Conservation (phyloP, 257 asterid species). For the Scutellaria baicalensis region DNA sequence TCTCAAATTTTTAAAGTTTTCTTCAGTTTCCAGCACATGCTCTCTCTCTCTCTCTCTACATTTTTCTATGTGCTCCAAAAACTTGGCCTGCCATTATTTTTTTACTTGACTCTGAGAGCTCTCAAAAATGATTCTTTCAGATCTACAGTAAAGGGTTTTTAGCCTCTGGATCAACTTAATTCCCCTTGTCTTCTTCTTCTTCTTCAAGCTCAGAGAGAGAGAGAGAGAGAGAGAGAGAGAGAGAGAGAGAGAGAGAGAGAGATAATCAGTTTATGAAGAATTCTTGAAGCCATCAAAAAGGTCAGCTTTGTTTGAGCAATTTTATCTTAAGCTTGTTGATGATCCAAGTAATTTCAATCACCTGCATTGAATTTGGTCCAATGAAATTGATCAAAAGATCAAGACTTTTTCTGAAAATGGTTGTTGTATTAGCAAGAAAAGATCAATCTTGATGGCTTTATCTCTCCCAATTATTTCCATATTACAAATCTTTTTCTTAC, state of each 20-base stretch:
- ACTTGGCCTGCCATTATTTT: slow-evolving; percentile 11
- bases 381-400: too few relatives aligned
- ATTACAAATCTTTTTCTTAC: neutral
- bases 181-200: slow-evolving; percentile 14
- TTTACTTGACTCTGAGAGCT: slow-evolving; percentile 29
- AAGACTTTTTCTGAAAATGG: too few relatives aligned
- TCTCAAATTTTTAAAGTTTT: neutral
- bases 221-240: too few relatives aligned
- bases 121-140: slow-evolving; percentile 33
- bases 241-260: too few relatives aligned
- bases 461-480: neutral
- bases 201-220: neutral
- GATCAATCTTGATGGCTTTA: slow-evolving; percentile 5
- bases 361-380: neutral
- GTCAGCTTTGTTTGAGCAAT: slow-evolving; percentile 15
- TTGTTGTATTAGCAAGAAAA: too few relatives aligned
- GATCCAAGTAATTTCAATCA: neutral
- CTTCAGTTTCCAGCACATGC: slow-evolving; percentile 37
- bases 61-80: slow-evolving; percentile 39
- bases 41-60: slow-evolving; percentile 38
- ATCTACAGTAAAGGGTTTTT: slow-evolving; percentile 31
- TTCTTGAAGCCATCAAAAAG: slow-evolving; percentile 14
- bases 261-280: neutral
- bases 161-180: slow-evolving; percentile 9
- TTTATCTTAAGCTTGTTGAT: neutral